phyloP scores from a whole-genome alignment of 257 asterid species.

The Ocimum tenuiflorum region DNA sequence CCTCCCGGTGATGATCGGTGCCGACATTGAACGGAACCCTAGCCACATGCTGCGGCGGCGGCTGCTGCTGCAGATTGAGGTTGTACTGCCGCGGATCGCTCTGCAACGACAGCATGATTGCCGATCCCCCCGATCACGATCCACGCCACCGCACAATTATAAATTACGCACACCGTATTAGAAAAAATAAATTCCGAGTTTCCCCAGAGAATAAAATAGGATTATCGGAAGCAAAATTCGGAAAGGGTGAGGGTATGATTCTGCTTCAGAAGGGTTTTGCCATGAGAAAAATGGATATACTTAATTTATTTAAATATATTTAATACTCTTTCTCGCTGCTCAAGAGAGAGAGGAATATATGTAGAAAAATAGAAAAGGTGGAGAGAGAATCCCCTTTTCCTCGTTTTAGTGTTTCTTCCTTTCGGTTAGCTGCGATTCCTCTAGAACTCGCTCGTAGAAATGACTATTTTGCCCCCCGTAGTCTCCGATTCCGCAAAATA shows the following conservation, averaged over 20 bases:
- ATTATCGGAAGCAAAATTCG: neutral
- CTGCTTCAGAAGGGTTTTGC: conserved; percentile 15
- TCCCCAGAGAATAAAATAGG: neutral
- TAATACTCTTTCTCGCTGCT: conserved; percentile 2
- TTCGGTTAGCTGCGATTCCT: conserved; percentile 28
- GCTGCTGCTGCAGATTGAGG: conserved; percentile 49
- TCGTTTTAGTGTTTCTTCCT: conserved; percentile 16
- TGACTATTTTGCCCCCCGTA: neutral
- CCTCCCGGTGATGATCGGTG: conserved; percentile 45
- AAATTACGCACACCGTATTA: neutral
- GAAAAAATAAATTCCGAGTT: neutral
- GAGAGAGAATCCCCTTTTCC: conserved; percentile 29
- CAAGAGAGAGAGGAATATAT: conserved; percentile 1
- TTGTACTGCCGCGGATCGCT: conserved; percentile 69
- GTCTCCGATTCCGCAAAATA: neutral
- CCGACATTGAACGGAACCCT: conserved; percentile 47
- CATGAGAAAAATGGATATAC: neutral
- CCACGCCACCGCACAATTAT: conserved; percentile 23
- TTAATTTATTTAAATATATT: neutral
- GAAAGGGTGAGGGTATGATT: conserved; percentile 13
- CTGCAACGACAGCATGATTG: conserved; percentile 80
- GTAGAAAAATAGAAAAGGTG: neutral
- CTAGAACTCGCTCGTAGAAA: neutral
- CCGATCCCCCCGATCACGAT: conserved; percentile 28
- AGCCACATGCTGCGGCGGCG: conserved; percentile 35